phyloP scores from a whole-genome alignment of 495 filamentous ascomycete species.

The Umbilicaria muhlenbergii region DNA sequence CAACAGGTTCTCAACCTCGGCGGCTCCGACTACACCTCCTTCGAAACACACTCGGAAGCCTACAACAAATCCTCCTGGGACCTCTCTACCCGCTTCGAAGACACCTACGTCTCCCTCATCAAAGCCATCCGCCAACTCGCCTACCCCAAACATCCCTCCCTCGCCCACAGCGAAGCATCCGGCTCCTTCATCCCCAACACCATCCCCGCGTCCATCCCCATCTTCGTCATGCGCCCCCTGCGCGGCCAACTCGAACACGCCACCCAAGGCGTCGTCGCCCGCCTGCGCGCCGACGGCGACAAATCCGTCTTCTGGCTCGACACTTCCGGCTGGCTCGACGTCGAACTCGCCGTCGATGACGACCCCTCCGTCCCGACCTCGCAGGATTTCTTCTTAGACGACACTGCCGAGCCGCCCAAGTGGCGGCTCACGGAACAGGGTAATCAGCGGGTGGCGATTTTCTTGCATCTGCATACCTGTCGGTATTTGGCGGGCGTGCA shows the following conservation, averaged over 20 bases:
- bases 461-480: conserved; percentile 25
- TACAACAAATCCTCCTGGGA: conserved; percentile 21
- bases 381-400: conserved; percentile 19
- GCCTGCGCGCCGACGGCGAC: conserved; percentile 19
- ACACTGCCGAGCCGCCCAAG: conserved; percentile 6
- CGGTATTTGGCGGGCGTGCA: conserved; percentile 19
- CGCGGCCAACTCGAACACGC: conserved; percentile 25
- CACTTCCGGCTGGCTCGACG: conserved; percentile 26
- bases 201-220: conserved; percentile 17
- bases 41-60: conserved; percentile 10
- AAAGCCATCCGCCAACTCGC: conserved; percentile 21
- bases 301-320: conserved; percentile 25
- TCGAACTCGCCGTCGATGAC: conserved; percentile 1
- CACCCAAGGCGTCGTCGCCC: conserved; percentile 19
- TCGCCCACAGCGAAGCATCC: conserved; percentile 11
- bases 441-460: conserved; percentile 24
- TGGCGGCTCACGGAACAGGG: conserved; percentile 22
- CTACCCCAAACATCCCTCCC: conserved; percentile 20
- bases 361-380: background rate
- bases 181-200: conserved; percentile 5
- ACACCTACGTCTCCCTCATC: conserved; percentile 23
- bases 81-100: conserved; percentile 18
- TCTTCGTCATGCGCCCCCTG: conserved; percentile 25
- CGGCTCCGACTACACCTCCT: conserved; percentile 17
- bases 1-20: conserved; percentile 22